These are phyloP conservation scores for Gossypium raimondii DNA, from an alignment of 345 rosid species.

Conservation along the genomic window DNA sequence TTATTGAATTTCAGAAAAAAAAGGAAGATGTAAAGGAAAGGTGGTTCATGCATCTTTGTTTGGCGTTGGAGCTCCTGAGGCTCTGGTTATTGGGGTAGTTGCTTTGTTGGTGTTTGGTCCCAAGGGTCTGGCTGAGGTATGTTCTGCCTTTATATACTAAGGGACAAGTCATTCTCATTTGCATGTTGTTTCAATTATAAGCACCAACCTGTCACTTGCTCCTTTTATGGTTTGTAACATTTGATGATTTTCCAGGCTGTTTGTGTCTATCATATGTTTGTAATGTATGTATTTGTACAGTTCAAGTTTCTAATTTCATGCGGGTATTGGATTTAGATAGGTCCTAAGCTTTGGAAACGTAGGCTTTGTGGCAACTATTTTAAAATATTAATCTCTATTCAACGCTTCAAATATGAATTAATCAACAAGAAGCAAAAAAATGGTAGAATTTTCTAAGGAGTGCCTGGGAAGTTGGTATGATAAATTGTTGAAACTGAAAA, in stretches of 20 bases:
- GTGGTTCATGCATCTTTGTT: slow-evolving; percentile 71
- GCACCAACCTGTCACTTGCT: not conserved
- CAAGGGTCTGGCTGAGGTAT: slow-evolving; percentile 97
- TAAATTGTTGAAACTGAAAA: not conserved
- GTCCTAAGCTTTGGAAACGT: not conserved
- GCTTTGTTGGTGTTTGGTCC: slow-evolving; percentile 98
- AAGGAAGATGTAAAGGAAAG: slow-evolving; percentile 37
- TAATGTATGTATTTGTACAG: not conserved
- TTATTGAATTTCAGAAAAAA: slow-evolving; percentile 43
- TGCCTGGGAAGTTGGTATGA: not conserved
- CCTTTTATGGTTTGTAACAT: not conserved
- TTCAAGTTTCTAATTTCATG: not conserved
- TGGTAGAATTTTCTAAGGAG: not conserved
- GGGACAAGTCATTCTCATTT: not conserved
- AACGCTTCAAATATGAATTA: not conserved
- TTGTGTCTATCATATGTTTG: not conserved
- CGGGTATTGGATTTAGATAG: not conserved
- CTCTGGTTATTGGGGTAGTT: slow-evolving; percentile 94
- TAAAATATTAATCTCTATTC: not conserved
- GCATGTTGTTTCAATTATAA: not conserved
- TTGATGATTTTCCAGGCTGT: not conserved
- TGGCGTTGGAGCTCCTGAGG: slow-evolving; percentile 99
- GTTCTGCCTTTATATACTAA: slow-evolving; percentile 11
- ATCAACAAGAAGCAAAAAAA: not conserved
- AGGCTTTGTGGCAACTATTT: not conserved